Conservation (phyloP, 2,329 filamentous ascomycete genomes). For the Monilinia fructicola region DNA sequence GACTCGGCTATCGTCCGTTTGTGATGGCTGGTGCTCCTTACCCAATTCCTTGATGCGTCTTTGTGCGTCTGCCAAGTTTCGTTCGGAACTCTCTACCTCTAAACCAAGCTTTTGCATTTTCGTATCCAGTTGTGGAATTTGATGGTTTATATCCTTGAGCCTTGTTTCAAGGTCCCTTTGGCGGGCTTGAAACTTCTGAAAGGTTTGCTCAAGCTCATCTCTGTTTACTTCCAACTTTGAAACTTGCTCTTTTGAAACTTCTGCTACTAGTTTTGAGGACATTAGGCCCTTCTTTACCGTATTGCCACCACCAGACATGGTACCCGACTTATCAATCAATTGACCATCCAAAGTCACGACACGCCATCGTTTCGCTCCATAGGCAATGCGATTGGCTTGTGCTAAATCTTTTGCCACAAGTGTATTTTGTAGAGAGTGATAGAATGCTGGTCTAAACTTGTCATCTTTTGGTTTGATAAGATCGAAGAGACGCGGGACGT, state of each 20-base stretch:
- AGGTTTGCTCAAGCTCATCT: slow-evolving; percentile 79
- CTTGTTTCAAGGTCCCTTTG: slow-evolving; percentile 75
- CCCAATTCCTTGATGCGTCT: slow-evolving; percentile 82
- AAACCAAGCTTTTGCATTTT: slow-evolving; percentile 87
- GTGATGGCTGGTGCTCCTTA: slow-evolving; percentile 76
- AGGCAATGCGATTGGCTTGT: slow-evolving; percentile 97
- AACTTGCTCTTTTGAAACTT: slow-evolving; percentile 86
- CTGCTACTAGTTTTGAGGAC: slow-evolving; percentile 91
- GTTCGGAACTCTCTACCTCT: slow-evolving; percentile 82
- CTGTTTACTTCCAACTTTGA: slow-evolving; percentile 82
- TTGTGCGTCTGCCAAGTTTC: slow-evolving; percentile 80
- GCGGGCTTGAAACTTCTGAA: slow-evolving; percentile 80
- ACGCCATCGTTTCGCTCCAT: slow-evolving; percentile 89
- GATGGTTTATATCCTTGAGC: slow-evolving; percentile 69
- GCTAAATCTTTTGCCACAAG: slow-evolving; percentile 87
- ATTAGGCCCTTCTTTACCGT: slow-evolving; percentile 89
- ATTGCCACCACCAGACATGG: slow-evolving; percentile 95
- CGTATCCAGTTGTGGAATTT: slow-evolving; percentile 83
- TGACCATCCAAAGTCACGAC: slow-evolving; percentile 95
- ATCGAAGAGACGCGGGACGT: slow-evolving; percentile 89
- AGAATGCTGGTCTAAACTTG: slow-evolving; percentile 86
- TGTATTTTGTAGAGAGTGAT: slow-evolving; percentile 92
- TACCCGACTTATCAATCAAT: slow-evolving; percentile 96
- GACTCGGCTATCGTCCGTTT: slow-evolving; percentile 74
- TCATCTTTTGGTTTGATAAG: slow-evolving; percentile 86